Evolutionary conservation across 306 rosid species (phyloP).

Genomic region (Trifolium repens): DNA sequence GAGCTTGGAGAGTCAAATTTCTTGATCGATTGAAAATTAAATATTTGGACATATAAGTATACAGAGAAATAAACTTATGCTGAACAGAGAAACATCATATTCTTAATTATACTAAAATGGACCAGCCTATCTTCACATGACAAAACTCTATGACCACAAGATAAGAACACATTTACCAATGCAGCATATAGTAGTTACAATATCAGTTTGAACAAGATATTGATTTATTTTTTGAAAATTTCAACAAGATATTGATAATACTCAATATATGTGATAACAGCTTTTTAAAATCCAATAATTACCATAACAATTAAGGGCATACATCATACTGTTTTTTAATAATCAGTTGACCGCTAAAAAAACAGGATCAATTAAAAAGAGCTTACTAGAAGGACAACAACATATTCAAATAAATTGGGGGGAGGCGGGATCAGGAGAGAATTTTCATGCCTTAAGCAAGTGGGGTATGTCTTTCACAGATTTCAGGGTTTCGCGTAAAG

Average conservation of each 20-base stretch:
- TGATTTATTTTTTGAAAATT: neutral
- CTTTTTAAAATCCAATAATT: slow-evolving; percentile 9
- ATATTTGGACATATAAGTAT: slow-evolving; percentile 38
- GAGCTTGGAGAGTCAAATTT: slow-evolving; percentile 97
- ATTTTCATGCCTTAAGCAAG: slow-evolving; percentile 72
- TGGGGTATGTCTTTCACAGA: slow-evolving; percentile 87
- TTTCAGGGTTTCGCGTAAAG: slow-evolving; percentile 81
- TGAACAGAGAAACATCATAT: slow-evolving; percentile 36
- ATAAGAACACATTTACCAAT: slow-evolving; percentile 7
- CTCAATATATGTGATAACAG: slow-evolving; percentile 16
- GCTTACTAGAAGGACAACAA: slow-evolving; percentile 33
- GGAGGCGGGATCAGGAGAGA: neutral
- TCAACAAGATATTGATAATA: slow-evolving; percentile 25
- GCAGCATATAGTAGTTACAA: slow-evolving; percentile 17
- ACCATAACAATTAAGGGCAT: slow-evolving; percentile 16
- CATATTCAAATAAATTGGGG: neutral
- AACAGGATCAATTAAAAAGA: slow-evolving; percentile 40
- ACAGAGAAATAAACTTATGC: slow-evolving; percentile 18
- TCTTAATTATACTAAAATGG: slow-evolving; percentile 34
- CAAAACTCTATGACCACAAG: neutral
- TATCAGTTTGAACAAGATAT: slow-evolving; percentile 27
- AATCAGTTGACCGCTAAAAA: neutral
- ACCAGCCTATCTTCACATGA: slow-evolving; percentile 36
- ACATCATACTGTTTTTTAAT: slow-evolving; percentile 32
- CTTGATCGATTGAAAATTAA: slow-evolving; percentile 50